Conservation (phyloP, 305 asterid species). For the Solanum hybrid region DNA sequence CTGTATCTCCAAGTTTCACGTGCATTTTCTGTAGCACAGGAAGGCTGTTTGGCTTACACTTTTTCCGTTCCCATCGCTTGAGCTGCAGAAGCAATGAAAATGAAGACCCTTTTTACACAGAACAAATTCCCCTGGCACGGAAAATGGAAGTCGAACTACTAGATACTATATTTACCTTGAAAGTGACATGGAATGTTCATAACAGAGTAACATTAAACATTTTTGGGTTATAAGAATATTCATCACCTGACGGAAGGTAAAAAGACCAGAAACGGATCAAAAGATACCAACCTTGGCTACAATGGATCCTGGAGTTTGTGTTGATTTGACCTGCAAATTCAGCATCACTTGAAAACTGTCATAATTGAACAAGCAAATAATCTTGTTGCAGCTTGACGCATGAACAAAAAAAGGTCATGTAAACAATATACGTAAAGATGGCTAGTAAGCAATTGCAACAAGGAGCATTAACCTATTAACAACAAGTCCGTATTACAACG, state of each 20-base stretch:
- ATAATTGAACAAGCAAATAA: neutral
- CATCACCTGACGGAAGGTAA: neutral
- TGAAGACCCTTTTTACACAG: neutral
- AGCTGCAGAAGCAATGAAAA: constrained; percentile 31
- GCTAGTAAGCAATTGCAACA: neutral
- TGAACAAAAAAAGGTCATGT: neutral
- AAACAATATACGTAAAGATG: neutral
- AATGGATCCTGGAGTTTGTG: constrained; percentile 36
- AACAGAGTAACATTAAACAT: neutral
- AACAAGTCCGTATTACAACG: neutral
- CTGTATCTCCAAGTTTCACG: constrained; percentile 77
- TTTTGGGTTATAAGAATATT: neutral
- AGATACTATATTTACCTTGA: neutral
- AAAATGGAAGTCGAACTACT: neutral
- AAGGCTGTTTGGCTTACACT: constrained; percentile 91
- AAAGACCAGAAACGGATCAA: neutral
- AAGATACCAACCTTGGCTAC: constrained; percentile 45
- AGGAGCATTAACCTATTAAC: neutral
- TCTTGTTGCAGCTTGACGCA: neutral
- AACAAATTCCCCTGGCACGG: neutral
- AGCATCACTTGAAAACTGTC: constrained; percentile 6
- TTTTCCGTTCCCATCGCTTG: constrained; percentile 81
- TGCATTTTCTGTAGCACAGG: constrained; percentile 83
- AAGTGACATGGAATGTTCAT: neutral
- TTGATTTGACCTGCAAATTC: constrained; percentile 46